Evolutionary conservation across 2,329 filamentous ascomycete genomes (phyloP), one percentile per base, ranked within the genome.

Genomic region (Cladophialophora yegresii): DNA sequence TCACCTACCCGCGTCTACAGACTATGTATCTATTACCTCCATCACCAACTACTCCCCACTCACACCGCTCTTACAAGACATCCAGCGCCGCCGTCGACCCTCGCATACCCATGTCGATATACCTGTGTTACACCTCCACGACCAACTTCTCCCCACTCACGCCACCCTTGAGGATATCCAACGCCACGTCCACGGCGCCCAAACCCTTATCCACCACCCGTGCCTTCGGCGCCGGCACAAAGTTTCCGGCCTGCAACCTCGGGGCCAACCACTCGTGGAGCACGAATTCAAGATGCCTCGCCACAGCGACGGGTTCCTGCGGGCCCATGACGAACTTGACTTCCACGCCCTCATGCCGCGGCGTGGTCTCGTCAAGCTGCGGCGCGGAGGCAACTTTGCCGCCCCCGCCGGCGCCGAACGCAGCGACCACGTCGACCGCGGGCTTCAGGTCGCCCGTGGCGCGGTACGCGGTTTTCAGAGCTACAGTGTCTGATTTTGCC

Each of bases 381-480:
- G 62, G 22, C 5, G 70, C 67, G 16, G 61, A 59, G 20, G 66
- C 71, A 22, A 72, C 13, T 49, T 59, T 69, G 4, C 63, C 68
- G 4, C 33, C 56, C 16, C 62, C 63, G 4, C 63, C 68, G 4
- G 30, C 56, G 8, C 62, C 63, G 7, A 71, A 64, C 13, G 69
- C 60, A n/a, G 65, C 65, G 9, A 71, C 53, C 7, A 71, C 61
- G 16, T 67, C 68, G 56, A 67, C 30, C 67, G 77, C 78, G 61
- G 80, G 81, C 68, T 79, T 80, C 63, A 76, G 76, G 45, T 82
- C 81, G 45, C 64, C 67, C 10, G 28, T 63, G 20, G 62, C 62
- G 62, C 60, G 62, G 54, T 36, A 67, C 1, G 60, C 64, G 4
- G 45, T 49, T 4, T 49, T 53, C 13, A 67, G 9, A 2, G 56